Evolutionary conservation across 768 basidiomycete species (phyloP), one percentile per base, ranked within the genome.

Genomic region (Boletus subparvulus): DNA sequence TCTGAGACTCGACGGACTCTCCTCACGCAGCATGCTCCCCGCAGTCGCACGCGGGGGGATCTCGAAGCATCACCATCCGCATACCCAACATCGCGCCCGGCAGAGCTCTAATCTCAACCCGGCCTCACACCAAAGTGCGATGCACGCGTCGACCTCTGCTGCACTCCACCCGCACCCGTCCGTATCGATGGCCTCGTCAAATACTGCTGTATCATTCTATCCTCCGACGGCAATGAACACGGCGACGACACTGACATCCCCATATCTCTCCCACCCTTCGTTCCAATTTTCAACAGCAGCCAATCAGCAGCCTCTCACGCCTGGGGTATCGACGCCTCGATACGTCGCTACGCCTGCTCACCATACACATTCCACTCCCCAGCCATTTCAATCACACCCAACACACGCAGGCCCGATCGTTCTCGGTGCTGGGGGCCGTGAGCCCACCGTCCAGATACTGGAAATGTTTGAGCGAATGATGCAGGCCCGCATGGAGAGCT

Each of bases 401-500:
- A 46, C 59, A 17, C 59, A 67, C 19, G 50, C 69, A 1, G 60
- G 61, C 5, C 69, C 69, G 3, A 47, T 71, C 33, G 59, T 71
- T 39, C 63, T 69, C n/a, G 72, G 70, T 19, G 62, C 69, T 14
- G 65, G 69, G 12, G 65, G 61, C n/a, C 63, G 65, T 36, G 77
- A 79, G 56, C 70, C 76, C 36, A 73, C 74, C 43, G 79, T 83
- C 28, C 80, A 77, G 52, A 78, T 90, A 51, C 73, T 90, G 57
- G 80, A 83, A 62, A 80, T 84, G 77, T 88, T 87, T 65, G 85
- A 85, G 55, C 80, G 82, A 57, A 84, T 90, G 75, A 82, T 89
- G 76, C 85, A 88, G 63, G 77, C 83, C 3, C 80, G 88, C 52
- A 83, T 90, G 80, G 88, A 89, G 70, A 88, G 86, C 65, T 90